Evolutionary conservation across 225 moss, liverwort and hornwort species (phyloP).

Genomic region (Pleurozium schreberi): DNA sequence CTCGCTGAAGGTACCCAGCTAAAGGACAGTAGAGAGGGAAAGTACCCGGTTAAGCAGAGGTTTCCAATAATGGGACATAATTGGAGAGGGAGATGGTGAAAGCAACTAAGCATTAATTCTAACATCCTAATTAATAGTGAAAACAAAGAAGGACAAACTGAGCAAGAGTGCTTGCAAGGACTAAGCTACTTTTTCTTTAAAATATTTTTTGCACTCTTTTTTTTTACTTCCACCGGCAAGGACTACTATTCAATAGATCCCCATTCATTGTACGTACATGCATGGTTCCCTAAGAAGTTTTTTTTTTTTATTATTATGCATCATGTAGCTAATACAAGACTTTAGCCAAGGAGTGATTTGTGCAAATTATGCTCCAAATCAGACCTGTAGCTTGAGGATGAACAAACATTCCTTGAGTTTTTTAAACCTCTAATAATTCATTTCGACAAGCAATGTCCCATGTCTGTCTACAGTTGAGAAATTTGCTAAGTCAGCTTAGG

Average conservation of each 20-base stretch:
- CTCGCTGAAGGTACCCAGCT: neutral
- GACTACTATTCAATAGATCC: neutral
- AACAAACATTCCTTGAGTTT: neutral
- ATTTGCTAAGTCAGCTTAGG: neutral
- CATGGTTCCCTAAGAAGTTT: neutral
- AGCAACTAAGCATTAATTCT: neutral
- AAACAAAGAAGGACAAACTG: neutral
- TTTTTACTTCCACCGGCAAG: neutral
- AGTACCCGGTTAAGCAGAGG: neutral
- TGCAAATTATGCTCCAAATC: too few species aligned
- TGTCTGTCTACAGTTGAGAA: neutral
- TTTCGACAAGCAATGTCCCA: neutral
- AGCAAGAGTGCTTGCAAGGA: neutral
- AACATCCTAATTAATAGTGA: neutral
- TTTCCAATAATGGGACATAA: neutral
- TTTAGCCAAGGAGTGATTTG: neutral
- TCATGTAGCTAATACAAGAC: neutral
- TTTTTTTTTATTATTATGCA: too few species aligned
- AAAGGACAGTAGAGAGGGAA: neutral
- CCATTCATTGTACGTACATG: neutral
- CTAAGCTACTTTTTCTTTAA: neutral
- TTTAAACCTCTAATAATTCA: neutral
- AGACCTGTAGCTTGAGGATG: neutral
- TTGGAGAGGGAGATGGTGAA: conserved; percentile 3
- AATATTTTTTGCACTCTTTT: neutral